Conservation (phyloP, 768 basidiomycete species). For the Lactifluus volemus region DNA sequence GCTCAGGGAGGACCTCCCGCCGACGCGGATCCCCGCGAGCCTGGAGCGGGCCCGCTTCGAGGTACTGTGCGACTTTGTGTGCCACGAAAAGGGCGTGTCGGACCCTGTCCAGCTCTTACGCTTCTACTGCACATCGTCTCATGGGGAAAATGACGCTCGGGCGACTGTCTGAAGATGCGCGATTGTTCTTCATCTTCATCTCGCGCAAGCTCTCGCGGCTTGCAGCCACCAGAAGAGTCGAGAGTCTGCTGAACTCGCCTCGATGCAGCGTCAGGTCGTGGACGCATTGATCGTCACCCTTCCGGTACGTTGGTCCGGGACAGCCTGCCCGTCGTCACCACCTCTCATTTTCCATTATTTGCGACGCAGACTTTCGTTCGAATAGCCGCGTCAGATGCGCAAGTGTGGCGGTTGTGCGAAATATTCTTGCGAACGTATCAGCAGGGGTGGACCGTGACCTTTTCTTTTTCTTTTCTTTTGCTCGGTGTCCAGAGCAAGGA, state of each 20-base stretch:
- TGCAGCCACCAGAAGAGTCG: slow-evolving; percentile 28
- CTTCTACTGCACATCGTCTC: slow-evolving; percentile 36
- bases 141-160: slow-evolving; percentile 40
- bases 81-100: slow-evolving; percentile 34
- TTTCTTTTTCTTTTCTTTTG: background rate
- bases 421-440: slow-evolving; percentile 38
- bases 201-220: slow-evolving; percentile 37
- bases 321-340: background rate
- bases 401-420: slow-evolving; percentile 31
- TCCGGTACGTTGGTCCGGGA: slow-evolving; percentile 32
- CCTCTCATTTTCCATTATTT: background rate
- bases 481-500: slow-evolving; percentile 12
- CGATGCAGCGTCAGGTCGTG: slow-evolving; percentile 38
- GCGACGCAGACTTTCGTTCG: slow-evolving; percentile 27
- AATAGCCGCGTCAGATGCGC: slow-evolving; percentile 24
- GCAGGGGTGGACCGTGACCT: slow-evolving; percentile 23
- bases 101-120: slow-evolving; percentile 41
- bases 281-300: slow-evolving; percentile 43
- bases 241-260: slow-evolving; percentile 26
- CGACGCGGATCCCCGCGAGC: slow-evolving; percentile 24
- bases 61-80: slow-evolving; percentile 39
- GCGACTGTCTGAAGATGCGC: slow-evolving; percentile 29
- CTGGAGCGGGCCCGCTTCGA: slow-evolving; percentile 32
- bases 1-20: slow-evolving; percentile 27
- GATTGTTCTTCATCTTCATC: slow-evolving; percentile 31